These are phyloP conservation scores for Trichosporon sp. DNA, from an alignment of 1,284 basidiomycete genomes.

Conservation along the genomic window DNA sequence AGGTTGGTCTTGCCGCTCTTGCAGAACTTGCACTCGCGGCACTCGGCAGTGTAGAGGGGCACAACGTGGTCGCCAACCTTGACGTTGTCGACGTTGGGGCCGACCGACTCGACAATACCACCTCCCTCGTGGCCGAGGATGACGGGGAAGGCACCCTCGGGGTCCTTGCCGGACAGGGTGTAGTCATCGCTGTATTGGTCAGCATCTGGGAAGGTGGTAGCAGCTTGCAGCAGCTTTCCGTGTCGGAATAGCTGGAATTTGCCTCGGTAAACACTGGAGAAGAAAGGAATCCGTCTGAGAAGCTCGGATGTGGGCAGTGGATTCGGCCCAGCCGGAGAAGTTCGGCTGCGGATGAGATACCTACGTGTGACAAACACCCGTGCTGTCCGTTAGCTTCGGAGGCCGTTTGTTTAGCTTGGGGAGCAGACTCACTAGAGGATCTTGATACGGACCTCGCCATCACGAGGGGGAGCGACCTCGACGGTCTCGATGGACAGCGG, in stretches of 20 bases:
- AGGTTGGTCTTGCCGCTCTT: slow-evolving; percentile 98
- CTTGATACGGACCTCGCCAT: slow-evolving; percentile 88
- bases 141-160: slow-evolving; percentile 93
- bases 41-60: slow-evolving; percentile 93
- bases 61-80: slow-evolving; percentile 86
- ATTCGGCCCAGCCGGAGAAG: background rate
- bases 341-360: slow-evolving; percentile 17
- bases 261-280: background rate
- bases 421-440: slow-evolving; percentile 66
- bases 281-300: background rate
- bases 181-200: slow-evolving; percentile 66
- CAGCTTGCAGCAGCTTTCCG: background rate
- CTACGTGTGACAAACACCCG: slow-evolving; percentile 90
- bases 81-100: slow-evolving; percentile 86
- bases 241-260: background rate
- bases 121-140: slow-evolving; percentile 80
- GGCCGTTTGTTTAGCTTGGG: background rate
- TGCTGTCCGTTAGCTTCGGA: slow-evolving; percentile 33
- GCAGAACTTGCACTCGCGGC: slow-evolving; percentile 95
- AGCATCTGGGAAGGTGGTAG: too few relatives aligned
- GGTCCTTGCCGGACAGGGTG: slow-evolving; percentile 92
- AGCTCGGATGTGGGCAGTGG: background rate
- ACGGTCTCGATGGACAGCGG: slow-evolving; percentile 85
- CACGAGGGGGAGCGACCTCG: slow-evolving; percentile 84
- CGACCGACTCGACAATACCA: slow-evolving; percentile 76